Base-by-base conservation (phyloP, 2,329 filamentous ascomycete species). In the Cytospora mali region DNA sequence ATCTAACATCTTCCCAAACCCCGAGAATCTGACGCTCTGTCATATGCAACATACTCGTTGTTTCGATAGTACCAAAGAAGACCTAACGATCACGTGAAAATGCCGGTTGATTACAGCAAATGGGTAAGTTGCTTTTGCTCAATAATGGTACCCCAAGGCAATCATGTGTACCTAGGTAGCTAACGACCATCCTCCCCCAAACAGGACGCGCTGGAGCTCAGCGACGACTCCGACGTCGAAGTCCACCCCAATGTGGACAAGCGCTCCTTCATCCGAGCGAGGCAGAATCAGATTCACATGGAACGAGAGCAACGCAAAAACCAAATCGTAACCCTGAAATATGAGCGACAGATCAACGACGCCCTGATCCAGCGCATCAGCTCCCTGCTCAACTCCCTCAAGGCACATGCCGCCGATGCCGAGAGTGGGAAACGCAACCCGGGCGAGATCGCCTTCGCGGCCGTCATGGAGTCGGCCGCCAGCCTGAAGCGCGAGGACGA, bases 191-290 rank as follows among this genome's bases (percentile, higher is more conserved):
- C 4, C 25, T 11, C 23, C 25, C 10, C n/a, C 21, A 18, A 25
- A 35, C 65, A 91, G 88, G 91, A 98, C 75, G 89, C 90, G 64
- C 86, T 99, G 73, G 95, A 99, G 87, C 88, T 99, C 74, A 97
- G 92, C 72, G 95, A 99, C 77, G 95, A 99, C 78, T 97, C 93
- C 57, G 95, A 99, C 73, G 89, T 99, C 71, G 95, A 99, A 79
- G 95, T 98, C 57, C 95, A 99, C 77, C 95, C 95, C 65, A 99
- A 99, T 75, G 95, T 99, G 75, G 95, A 99, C 80, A 99, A 99
- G 77, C 87, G 90, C 57, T 98, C 94, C 65, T 99, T 99, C 77
- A 99, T 99, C 75, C 92, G 94, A 68, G 96, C 95, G 68, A 99
- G 99, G 79, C 95, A 98, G 80, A 90, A 88, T 70, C 93, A 99